Conservation (phyloP, 345 rosid genomes). For the Hibiscus tridactylites region DNA sequence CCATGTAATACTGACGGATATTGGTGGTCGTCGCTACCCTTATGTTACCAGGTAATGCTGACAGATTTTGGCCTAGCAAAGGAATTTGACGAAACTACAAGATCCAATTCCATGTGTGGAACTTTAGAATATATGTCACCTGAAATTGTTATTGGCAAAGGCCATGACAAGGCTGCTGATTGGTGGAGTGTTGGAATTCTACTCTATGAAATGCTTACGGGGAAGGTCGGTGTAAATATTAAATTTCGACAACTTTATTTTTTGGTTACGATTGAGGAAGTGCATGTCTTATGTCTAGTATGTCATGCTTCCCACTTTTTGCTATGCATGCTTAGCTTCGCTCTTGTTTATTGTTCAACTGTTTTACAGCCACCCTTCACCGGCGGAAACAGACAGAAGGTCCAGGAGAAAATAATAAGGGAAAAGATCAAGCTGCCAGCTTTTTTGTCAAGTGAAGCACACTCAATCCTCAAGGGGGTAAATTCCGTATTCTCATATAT, state of each 20-base stretch:
- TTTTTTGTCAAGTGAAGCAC: slow-evolving; percentile 41
- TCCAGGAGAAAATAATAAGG: slow-evolving; percentile 44
- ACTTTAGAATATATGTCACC: slow-evolving; percentile 96
- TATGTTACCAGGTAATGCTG: slow-evolving; percentile 46
- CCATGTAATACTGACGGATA: slow-evolving; percentile 78
- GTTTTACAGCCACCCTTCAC: slow-evolving; percentile 38
- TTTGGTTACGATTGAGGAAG: too few species aligned
- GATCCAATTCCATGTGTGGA: slow-evolving; percentile 96
- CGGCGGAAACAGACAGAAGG: slow-evolving; percentile 39
- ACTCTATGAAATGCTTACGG: slow-evolving; percentile 90
- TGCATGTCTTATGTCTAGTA: background rate
- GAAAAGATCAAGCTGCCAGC: slow-evolving; percentile 42
- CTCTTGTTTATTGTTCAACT: background rate
- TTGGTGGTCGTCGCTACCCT: slow-evolving; percentile 24
- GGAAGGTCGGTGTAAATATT: slow-evolving; percentile 14
- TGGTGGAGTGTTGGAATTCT: slow-evolving; percentile 99
- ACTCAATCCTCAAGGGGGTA: slow-evolving; percentile 42
- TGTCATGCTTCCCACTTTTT: background rate
- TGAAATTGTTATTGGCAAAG: slow-evolving; percentile 82
- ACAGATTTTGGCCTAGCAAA: slow-evolving; percentile 96
- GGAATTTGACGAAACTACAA: slow-evolving; percentile 66
- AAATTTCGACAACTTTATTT: background rate
- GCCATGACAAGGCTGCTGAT: slow-evolving; percentile 92
- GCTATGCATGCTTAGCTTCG: background rate
- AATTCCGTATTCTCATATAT: background rate